These are phyloP conservation scores for Tylopilus intermedius DNA, from an alignment of 768 basidiomycete species.

Conservation along the genomic window DNA sequence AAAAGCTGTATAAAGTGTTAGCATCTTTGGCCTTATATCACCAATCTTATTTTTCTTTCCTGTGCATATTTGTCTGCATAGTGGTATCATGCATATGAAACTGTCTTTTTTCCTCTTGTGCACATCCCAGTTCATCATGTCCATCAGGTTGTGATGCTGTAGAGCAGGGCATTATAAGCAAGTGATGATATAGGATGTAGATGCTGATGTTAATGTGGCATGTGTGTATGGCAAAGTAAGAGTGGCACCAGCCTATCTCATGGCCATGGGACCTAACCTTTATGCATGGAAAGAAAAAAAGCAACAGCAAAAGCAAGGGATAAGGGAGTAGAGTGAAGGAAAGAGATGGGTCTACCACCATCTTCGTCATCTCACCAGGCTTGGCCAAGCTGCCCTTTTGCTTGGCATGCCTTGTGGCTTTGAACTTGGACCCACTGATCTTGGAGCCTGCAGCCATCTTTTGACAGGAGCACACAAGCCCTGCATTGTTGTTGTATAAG, in stretches of 20 bases:
- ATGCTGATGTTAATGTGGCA: background rate
- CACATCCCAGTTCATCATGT: background rate
- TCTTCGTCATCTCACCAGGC: constrained; percentile 24
- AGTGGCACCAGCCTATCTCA: background rate
- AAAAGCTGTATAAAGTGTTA: too few relatives aligned
- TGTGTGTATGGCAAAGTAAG: background rate
- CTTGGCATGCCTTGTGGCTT: constrained; percentile 25
- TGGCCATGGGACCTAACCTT: background rate
- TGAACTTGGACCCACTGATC: constrained; percentile 27
- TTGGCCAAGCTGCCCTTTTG: constrained; percentile 19
- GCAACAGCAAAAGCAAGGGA: background rate
- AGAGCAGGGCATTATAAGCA: background rate
- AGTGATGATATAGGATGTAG: background rate
- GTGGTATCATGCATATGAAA: background rate
- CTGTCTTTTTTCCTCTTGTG: background rate
- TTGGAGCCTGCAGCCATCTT: constrained; percentile 23
- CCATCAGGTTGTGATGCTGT: background rate
- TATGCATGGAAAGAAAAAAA: background rate
- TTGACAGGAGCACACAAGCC: constrained; percentile 19
- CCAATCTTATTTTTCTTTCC: background rate
- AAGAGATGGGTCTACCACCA: constrained; percentile 13
- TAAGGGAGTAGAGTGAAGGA: too few relatives aligned
- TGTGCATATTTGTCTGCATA: background rate
- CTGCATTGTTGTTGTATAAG: constrained; percentile 5
- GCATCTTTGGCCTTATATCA: constrained; percentile 42